Evolutionary conservation across 768 basidiomycete genomes (phyloP).

Genomic region (Royoungia palumana): DNA sequence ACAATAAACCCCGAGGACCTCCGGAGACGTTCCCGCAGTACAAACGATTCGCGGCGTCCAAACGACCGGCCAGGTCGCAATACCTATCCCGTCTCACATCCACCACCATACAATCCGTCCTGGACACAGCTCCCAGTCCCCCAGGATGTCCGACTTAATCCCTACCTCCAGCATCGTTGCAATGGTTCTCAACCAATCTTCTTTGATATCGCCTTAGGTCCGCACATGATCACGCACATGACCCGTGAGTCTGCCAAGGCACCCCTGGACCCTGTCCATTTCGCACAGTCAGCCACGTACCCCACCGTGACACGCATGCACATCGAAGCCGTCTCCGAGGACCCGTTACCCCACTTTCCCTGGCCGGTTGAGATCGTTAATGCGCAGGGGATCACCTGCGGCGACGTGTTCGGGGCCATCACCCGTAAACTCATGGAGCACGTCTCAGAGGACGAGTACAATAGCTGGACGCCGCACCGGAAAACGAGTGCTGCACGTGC

Average conservation of each 20-base stretch:
- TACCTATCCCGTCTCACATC: constrained; percentile 46
- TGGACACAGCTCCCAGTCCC: constrained; percentile 38
- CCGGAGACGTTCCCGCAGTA: constrained; percentile 30
- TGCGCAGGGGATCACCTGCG: constrained; percentile 43
- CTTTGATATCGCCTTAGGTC: constrained; percentile 44
- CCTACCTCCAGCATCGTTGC: constrained; percentile 46
- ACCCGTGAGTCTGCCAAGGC: constrained; percentile 23
- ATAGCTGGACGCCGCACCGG: constrained; percentile 23
- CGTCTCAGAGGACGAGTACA: constrained; percentile 26
- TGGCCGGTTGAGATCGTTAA: constrained; percentile 57
- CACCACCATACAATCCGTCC: constrained; percentile 45
- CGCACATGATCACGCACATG: constrained; percentile 30
- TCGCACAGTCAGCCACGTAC: constrained; percentile 60
- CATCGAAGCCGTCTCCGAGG: constrained; percentile 51
- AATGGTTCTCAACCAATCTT: constrained; percentile 41
- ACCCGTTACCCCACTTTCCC: constrained; percentile 44
- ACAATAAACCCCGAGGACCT: constrained; percentile 33
- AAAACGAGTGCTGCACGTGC: constrained; percentile 33
- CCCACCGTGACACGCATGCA: constrained; percentile 58
- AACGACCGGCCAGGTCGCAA: constrained; percentile 49
- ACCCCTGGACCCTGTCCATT: constrained; percentile 35
- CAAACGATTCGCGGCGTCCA: constrained; percentile 30
- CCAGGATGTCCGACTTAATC: constrained; percentile 53
- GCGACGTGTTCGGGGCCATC: constrained; percentile 50
- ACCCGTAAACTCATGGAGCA: constrained; percentile 39